Evolutionary conservation across 2,329 filamentous ascomycete genomes (phyloP).

Genomic region (Drechslera avenae): DNA sequence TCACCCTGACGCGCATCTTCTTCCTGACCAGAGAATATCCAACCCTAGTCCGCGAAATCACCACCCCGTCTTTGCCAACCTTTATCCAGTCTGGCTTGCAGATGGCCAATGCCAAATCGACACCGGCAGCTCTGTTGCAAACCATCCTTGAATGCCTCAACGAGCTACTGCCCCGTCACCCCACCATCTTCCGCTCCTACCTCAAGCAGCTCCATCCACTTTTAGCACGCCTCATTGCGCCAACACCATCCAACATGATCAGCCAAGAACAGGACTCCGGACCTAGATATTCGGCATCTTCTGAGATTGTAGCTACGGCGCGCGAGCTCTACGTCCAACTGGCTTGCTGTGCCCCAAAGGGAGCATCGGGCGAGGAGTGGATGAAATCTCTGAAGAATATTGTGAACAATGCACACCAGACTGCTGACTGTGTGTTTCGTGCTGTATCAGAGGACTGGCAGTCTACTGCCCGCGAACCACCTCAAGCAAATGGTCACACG

Average conservation of each 20-base stretch:
- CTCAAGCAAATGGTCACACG: constrained; percentile 34
- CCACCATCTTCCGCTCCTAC: constrained; percentile 81
- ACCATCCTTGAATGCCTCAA: constrained; percentile 73
- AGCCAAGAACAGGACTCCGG: constrained; percentile 22
- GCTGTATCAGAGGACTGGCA: constrained; percentile 83
- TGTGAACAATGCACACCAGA: constrained; percentile 69
- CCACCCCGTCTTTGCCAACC: constrained; percentile 76
- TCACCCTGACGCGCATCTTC: constrained; percentile 83
- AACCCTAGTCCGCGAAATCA: constrained; percentile 84
- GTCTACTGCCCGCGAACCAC: constrained; percentile 58
- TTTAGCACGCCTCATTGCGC: constrained; percentile 65
- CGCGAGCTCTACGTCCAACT: constrained; percentile 71
- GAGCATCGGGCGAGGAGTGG: constrained; percentile 79
- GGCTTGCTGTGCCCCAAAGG: constrained; percentile 81
- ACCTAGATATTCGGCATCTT: constrained; percentile 54
- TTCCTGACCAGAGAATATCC: constrained; percentile 79
- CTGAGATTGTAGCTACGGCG: constrained; percentile 61
- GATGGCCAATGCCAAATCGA: constrained; percentile 49
- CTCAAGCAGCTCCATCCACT: constrained; percentile 69
- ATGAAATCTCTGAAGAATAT: constrained; percentile 65
- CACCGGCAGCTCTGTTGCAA: constrained; percentile 59
- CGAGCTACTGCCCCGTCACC: constrained; percentile 76
- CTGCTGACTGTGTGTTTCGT: constrained; percentile 78
- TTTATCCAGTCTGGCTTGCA: constrained; percentile 77
- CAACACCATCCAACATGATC: constrained; percentile 58